These are phyloP conservation scores for Kernera saxatilis DNA, from an alignment of 345 rosid genomes.

Conservation along the genomic window DNA sequence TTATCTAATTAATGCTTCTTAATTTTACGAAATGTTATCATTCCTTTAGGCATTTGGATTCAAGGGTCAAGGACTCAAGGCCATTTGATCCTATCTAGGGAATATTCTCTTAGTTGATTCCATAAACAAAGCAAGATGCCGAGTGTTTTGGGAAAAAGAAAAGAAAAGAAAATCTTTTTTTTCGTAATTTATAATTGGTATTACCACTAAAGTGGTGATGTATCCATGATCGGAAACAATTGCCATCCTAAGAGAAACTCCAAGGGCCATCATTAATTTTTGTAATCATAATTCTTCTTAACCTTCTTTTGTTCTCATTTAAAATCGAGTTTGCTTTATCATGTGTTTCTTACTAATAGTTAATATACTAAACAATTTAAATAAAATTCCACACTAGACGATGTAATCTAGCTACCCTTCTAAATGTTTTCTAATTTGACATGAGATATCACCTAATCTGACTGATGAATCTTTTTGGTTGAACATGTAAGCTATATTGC, in stretches of 20 bases:
- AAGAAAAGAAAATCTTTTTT: slow-evolving; percentile 1
- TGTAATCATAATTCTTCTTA: slow-evolving; percentile 1
- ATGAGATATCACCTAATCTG: neutral
- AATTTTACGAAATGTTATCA: neutral
- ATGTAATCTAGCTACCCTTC: neutral
- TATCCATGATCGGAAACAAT: slow-evolving; percentile 23
- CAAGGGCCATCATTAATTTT: slow-evolving; percentile 13
- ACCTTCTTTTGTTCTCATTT: neutral
- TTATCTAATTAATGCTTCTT: neutral
- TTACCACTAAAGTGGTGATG: slow-evolving; percentile 31
- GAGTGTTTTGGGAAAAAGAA: neutral
- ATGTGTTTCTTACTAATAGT: neutral
- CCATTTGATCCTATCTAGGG: slow-evolving; percentile 16
- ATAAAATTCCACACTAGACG: neutral
- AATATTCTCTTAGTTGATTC: slow-evolving; percentile 26
- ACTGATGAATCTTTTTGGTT: neutral
- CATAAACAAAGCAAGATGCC: slow-evolving; percentile 26
- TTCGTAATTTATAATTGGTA: slow-evolving; percentile 27
- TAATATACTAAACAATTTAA: neutral
- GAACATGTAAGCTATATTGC: neutral
- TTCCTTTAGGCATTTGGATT: neutral
- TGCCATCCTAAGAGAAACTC: slow-evolving; percentile 25
- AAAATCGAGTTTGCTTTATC: neutral
- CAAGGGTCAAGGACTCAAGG: slow-evolving; percentile 7
- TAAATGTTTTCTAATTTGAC: neutral